Percentiles rank a stretch among this genome's conserved stretches.
These are phyloP conservation scores for Lentinula boryana DNA, from an alignment of 768 basidiomycete species.

Conservation along the genomic window DNA sequence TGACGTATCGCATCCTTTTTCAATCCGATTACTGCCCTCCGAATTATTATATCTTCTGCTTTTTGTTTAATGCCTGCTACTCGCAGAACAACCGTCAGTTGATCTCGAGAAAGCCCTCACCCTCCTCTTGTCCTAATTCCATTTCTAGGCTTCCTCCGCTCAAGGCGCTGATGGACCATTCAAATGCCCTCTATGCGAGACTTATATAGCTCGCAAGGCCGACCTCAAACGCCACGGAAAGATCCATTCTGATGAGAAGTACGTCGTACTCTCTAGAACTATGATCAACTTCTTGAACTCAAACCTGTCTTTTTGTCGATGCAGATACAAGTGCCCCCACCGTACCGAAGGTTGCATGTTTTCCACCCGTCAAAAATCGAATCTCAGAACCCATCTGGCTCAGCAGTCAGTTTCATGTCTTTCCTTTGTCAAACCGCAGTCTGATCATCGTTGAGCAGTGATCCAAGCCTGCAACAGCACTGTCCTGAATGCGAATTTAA, in stretches of 20 bases:
- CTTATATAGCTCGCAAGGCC: neutral
- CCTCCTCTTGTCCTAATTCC: neutral
- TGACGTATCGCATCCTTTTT: neutral
- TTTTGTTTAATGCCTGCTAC: neutral
- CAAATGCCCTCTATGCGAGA: neutral
- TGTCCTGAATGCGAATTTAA: neutral
- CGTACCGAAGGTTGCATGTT: neutral
- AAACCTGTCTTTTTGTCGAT: neutral
- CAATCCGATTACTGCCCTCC: neutral
- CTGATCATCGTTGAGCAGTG: neutral
- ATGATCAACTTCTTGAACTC: neutral
- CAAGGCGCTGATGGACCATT: neutral
- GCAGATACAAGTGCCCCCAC: neutral
- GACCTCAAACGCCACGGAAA: neutral
- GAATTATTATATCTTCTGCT: neutral
- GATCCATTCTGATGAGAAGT: neutral
- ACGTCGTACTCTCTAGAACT: neutral
- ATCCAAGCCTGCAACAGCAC: neutral
- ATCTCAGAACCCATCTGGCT: neutral
- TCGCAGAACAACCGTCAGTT: neutral
- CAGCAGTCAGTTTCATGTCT: neutral
- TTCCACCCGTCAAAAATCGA: neutral
- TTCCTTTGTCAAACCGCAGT: neutral
- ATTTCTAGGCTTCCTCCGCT: neutral
- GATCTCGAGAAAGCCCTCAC: neutral